Conservation (phyloP, 176 grass and related monocot genomes). For the Phoenix dactylifera region DNA sequence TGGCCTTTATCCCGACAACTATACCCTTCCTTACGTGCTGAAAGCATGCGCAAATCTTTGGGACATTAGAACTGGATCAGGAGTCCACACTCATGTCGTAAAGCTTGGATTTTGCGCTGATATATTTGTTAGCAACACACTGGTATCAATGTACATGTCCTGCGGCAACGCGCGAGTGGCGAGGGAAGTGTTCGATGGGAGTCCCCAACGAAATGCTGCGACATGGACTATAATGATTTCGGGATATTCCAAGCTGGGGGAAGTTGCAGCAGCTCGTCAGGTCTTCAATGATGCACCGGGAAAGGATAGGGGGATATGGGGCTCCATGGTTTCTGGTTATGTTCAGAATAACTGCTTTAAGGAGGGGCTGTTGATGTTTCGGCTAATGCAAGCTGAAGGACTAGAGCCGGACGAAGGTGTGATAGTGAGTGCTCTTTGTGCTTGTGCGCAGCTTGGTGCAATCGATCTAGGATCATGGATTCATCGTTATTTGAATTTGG, state of each 20-base stretch:
- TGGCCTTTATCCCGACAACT: constrained; percentile 7
- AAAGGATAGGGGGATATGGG: constrained; percentile 16
- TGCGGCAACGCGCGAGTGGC: constrained; percentile 2
- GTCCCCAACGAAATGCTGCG: constrained; percentile 7
- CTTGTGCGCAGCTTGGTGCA: constrained; percentile 10
- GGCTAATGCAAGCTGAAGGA: constrained; percentile 16
- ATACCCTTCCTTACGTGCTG: constrained; percentile 14
- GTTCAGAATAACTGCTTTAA: constrained; percentile 19
- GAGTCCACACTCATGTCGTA: neutral
- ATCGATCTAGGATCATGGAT: constrained; percentile 17
- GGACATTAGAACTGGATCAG: neutral
- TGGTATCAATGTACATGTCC: constrained; percentile 7
- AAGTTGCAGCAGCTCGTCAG: constrained; percentile 2
- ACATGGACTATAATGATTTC: constrained; percentile 20
- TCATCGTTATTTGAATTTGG: constrained; percentile 7
- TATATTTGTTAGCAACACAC: constrained; percentile 10
- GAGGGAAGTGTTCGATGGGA: constrained; percentile 14
- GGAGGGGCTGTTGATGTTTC: constrained; percentile 21
- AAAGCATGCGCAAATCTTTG: constrained; percentile 7
- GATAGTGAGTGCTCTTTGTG: constrained; percentile 2
- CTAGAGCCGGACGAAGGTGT: constrained; percentile 17
- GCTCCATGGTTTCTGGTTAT: constrained; percentile 15
- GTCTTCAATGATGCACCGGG: constrained; percentile 6
- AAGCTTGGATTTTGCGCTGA: constrained; percentile 21
- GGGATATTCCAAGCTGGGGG: constrained; percentile 10